Base-by-base conservation (phyloP, 176 grass and related monocot species). In the Eragrostis curvula region DNA sequence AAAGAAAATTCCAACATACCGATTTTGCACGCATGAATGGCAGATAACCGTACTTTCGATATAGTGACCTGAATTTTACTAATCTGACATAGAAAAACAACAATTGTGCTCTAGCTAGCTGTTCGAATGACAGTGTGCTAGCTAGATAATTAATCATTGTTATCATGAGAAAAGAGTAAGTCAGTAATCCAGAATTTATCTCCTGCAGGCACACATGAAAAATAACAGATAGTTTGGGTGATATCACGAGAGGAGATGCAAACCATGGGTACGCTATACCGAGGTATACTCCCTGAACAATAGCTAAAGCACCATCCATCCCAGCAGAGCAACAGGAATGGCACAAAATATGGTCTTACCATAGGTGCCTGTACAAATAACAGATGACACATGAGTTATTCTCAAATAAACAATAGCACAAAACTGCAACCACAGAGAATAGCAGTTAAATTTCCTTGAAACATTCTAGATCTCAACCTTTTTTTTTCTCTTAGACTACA, bases 291-390 rank as follows among this genome's bases (percentile, higher is more conserved):
- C 46, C 21, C 74, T 85, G 53, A 76, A 80, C 71, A 75, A 81
- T 56, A 17, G 64, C 52, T 60, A 85, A 85, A 75, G 76, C 44
- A 53, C 24, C 82, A 45, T 70, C 78, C 70, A 89, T 76, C 10
- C 36, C 77, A 36, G 15, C 5, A 73, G 49, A 83, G 15, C 18
- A 48, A 78, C 74, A 79, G 5, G 44, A 59, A 41, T 17, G 67
- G 70, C 77, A 85, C 77, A 76, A 85, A 45, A 70, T 20, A 85
- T 85, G 52, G 82, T 76, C 87, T 85, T 89, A 89, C 87, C 87
- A 81, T 42, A 64, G 82, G 77, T 81, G 70, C 87, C 82, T 85
- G 82, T 52, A 76, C 62, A 89, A 81, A 79, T 16, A 86, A 61
- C 47, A 86, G 16, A 79, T 1, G 20, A 14, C 18, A 80, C 75